Evolutionary conservation across 768 basidiomycete genomes (phyloP).

Genomic region (Rhodocollybia butyracea): DNA sequence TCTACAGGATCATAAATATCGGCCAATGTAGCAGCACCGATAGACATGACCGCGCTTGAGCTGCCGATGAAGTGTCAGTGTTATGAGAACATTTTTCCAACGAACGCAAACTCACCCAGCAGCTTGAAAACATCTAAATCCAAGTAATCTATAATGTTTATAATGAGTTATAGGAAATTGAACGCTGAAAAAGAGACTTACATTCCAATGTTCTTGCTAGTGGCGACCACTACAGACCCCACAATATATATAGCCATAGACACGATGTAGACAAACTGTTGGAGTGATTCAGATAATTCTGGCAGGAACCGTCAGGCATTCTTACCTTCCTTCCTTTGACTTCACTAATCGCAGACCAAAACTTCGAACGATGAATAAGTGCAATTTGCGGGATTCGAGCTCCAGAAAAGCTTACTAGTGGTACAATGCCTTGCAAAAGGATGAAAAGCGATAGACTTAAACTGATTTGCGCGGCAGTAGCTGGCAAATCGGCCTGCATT

Average conservation of each 20-base stretch:
- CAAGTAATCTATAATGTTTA: conserved; percentile 41
- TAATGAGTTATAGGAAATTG: not conserved
- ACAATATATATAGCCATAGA: conserved; percentile 51
- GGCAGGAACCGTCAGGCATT: not conserved
- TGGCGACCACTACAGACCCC: conserved; percentile 55
- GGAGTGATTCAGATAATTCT: not conserved
- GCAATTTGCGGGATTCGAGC: no score
- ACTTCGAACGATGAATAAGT: no score
- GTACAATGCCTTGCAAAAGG: conserved; percentile 63
- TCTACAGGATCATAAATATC: conserved; percentile 76
- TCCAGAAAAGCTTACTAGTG: conserved; percentile 54
- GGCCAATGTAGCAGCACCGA: conserved; percentile 76
- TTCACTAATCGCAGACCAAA: conserved; percentile 56
- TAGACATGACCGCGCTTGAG: conserved; percentile 62
- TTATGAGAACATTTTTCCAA: not conserved
- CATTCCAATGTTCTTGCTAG: conserved; percentile 49
- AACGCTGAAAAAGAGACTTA: conserved; percentile 20
- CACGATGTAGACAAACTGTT: conserved; percentile 50
- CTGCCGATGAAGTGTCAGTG: conserved; percentile 27
- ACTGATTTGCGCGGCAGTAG: conserved; percentile 60
- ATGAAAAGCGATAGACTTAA: conserved; percentile 72
- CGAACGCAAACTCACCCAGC: conserved; percentile 43
- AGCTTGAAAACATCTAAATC: conserved; percentile 67
- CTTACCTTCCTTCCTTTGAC: conserved; percentile 70
- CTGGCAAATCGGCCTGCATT: conserved; percentile 57